Conservation (phyloP, 2,329 filamentous ascomycete species). For the Alternaria solani region DNA sequence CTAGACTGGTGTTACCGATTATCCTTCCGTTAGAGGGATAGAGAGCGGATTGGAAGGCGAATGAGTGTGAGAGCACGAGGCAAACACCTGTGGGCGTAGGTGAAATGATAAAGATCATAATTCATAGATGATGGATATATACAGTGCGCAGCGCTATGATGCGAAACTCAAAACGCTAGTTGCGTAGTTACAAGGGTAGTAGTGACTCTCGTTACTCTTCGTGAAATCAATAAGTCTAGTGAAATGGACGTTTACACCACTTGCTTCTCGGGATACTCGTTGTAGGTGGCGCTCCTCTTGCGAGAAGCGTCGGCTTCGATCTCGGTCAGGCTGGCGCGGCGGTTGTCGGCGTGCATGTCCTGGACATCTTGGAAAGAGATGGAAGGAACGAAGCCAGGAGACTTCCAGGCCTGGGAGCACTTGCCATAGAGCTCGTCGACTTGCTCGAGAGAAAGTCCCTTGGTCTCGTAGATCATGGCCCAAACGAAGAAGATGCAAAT, state of each 20-base stretch:
- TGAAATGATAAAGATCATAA: neutral
- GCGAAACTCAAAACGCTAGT: neutral
- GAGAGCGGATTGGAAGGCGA: neutral
- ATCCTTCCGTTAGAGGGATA: neutral
- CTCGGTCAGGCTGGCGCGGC: conserved; percentile 44
- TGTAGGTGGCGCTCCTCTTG: conserved; percentile 47
- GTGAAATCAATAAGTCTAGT: neutral
- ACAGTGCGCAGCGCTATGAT: neutral
- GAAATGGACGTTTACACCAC: conserved; percentile 9
- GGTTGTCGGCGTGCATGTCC: conserved; percentile 33
- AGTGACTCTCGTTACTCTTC: neutral
- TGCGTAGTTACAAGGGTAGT: conserved; percentile 1
- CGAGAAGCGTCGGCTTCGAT: conserved; percentile 41
- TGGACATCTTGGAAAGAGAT: conserved; percentile 51
- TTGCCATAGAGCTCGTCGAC: conserved; percentile 82
- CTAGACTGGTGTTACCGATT: neutral
- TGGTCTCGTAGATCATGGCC: conserved; percentile 78
- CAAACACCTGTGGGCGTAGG: neutral
- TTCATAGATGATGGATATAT: conserved; percentile 6
- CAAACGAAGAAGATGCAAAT: conserved; percentile 72
- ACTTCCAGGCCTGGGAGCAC: conserved; percentile 75
- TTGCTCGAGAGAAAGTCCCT: conserved; percentile 78
- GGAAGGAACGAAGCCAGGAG: conserved; percentile 68
- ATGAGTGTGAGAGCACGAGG: neutral
- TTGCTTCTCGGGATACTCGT: conserved; percentile 32